Evolutionary conservation across 2,329 filamentous ascomycete species (phyloP), one percentile per base, ranked within the genome.

Genomic region (Colletotrichum trifolii): DNA sequence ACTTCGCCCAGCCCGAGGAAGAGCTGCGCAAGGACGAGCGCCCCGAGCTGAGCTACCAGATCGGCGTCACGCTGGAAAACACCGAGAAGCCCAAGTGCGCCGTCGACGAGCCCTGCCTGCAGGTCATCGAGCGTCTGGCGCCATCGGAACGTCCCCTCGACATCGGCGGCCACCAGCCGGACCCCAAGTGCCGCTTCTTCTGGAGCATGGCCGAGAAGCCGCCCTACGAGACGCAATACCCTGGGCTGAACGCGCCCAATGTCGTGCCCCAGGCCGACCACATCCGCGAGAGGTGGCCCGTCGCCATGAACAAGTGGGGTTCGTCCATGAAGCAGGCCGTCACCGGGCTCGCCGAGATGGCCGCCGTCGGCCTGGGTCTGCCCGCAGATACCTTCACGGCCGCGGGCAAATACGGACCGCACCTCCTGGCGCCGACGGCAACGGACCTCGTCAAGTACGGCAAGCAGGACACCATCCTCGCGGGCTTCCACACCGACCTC

Each of bases 31-130:
- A 72, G 40, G 86, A 89, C 69, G 85, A 87, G 77, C 81, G 85
- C 2, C 86, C 86, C 6, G 83, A 84, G 71, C 77, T 88, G 34
- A 81, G 82, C 71, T 88, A 87, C 77, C 86, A 89, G 76, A 81
- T 89, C 54, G 86, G 86, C 68, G 86, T 87, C 46, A 89, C 86
- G 38, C 82, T 89, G 60, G 86, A 87, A 70, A 86, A 87, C 75
- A 89, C 86, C 1, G 86, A 89, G 78, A 86, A 84, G 77, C 86
- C 86, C 59, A 87, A 87, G 75, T 89, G 86, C 74, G 86, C 86
- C 64, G 85, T 87, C 68, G 85, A 88, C 73, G 85, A 84, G 78
- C 85, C 86, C 36, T 89, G 86, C 68, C 80, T 88, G 39, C 77
- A 82, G 66, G 81, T 89, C 47, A 88, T 89, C 69, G 69, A 78